phyloP scores from a whole-genome alignment of 1,139 yeast species.

The Yamadazyma blattariae region DNA sequence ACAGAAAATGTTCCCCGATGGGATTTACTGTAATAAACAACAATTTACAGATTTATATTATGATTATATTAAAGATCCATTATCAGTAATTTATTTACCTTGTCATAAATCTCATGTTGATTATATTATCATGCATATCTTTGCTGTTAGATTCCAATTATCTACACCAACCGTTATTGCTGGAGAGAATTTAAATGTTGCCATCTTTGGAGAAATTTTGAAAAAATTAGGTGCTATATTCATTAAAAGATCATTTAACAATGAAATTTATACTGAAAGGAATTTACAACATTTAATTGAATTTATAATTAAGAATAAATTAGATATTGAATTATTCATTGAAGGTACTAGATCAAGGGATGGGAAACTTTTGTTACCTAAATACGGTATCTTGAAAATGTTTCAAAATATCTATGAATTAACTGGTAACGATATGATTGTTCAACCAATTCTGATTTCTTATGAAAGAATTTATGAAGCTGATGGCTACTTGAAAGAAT shows the following conservation, averaged over 20 bases:
- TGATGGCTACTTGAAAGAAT: conserved; percentile 59
- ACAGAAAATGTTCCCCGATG: conserved; percentile 41
- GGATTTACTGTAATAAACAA: conserved; percentile 38
- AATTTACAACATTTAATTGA: conserved; percentile 56
- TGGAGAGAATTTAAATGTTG: conserved; percentile 66
- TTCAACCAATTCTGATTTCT: conserved; percentile 60
- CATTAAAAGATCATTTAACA: conserved; percentile 44
- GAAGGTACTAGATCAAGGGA: conserved; percentile 70
- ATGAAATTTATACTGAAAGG: conserved; percentile 55
- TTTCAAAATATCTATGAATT: conserved; percentile 45
- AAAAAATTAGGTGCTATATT: conserved; percentile 47
- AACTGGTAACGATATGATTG: conserved; percentile 36
- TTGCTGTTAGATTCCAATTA: conserved; percentile 55
- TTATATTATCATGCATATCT: conserved; percentile 58
- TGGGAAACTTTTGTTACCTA: conserved; percentile 62
- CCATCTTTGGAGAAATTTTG: conserved; percentile 50
- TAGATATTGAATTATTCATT: conserved; percentile 60
- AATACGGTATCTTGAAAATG: conserved; percentile 60
- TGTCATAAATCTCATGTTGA: conserved; percentile 68
- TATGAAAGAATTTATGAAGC: conserved; percentile 69
- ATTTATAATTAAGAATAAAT: conserved; percentile 48
- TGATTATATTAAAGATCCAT: conserved; percentile 37
- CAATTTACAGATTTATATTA: conserved; percentile 31
- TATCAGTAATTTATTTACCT: conserved; percentile 43
- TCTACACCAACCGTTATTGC: conserved; percentile 63